phyloP scores from a whole-genome alignment of 148 eudicot species.

The Talinum fruticosum region DNA sequence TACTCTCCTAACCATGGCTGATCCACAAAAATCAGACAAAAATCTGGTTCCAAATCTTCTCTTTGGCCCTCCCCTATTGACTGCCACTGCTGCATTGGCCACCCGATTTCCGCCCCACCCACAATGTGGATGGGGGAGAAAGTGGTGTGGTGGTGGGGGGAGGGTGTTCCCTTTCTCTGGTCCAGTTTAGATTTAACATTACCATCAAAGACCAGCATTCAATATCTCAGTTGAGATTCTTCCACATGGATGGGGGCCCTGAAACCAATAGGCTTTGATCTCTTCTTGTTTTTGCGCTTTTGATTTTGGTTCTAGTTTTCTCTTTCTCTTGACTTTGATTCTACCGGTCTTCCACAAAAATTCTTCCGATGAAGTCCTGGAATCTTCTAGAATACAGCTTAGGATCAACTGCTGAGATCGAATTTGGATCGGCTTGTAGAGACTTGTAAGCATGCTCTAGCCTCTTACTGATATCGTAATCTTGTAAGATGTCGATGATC shows the following conservation, averaged over 20 bases:
- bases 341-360: slow-evolving; percentile 74
- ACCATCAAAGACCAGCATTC: slow-evolving; percentile 7
- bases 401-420: slow-evolving; percentile 93
- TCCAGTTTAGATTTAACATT: background rate
- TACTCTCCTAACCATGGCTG: slow-evolving; percentile 1
- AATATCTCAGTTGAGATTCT: slow-evolving; percentile 7
- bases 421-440: slow-evolving; percentile 79
- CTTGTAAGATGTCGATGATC: slow-evolving; percentile 86
- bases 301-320: background rate
- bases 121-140: background rate
- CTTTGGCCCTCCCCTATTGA: background rate
- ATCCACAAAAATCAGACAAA: slow-evolving; percentile 23
- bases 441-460: slow-evolving; percentile 95
- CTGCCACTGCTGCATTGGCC: background rate
- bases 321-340: too few species aligned
- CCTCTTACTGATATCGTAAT: slow-evolving; percentile 86
- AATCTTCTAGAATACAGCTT: slow-evolving; percentile 89
- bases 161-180: background rate
- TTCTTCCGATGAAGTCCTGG: slow-evolving; percentile 73
- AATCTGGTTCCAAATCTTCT: background rate
- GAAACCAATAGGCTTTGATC: background rate
- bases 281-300: background rate
- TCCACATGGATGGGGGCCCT: slow-evolving; percentile 30
- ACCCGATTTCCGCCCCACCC: background rate
- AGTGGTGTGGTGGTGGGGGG: background rate